Percentiles rank a stretch among this genome's conserved stretches.
Evolutionary conservation across 768 basidiomycete species (phyloP).

Genomic region (Leucocoprinus sp.): DNA sequence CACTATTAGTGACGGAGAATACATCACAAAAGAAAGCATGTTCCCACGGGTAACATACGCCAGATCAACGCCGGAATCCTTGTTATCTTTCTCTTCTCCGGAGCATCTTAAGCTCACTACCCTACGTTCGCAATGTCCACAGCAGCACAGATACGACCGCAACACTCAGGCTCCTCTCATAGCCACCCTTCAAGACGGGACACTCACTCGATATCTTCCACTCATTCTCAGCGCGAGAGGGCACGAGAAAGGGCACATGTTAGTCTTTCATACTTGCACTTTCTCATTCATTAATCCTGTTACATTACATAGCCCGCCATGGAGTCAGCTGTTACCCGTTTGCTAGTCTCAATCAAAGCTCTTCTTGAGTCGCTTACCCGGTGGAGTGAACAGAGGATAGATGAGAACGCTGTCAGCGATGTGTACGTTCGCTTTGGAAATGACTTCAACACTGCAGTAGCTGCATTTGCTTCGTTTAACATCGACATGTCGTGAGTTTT

Average conservation of each 20-base stretch:
- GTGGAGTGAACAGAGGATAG: conserved; percentile 70
- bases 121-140: conserved; percentile 5
- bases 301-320: conserved; percentile 52
- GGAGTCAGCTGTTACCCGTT: conserved; percentile 85
- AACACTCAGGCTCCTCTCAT: conserved; percentile 19
- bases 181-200: conserved; percentile 45
- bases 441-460: conserved; percentile 91
- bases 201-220: conserved; percentile 42
- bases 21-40: not conserved
- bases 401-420: conserved; percentile 84
- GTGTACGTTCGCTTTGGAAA: conserved; percentile 96
- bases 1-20: not conserved
- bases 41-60: conserved; percentile 5
- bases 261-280: conserved; percentile 13
- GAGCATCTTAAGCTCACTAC: conserved; percentile 1
- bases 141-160: conserved; percentile 21
- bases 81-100: conserved; percentile 6
- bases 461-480: conserved; percentile 75
- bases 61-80: no score
- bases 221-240: conserved; percentile 27
- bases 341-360: conserved; percentile 91
- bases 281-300: conserved; percentile 7
- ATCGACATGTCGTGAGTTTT: conserved; percentile 84
- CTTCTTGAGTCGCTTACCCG: conserved; percentile 83
- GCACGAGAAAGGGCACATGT: conserved; percentile 32